Evolutionary conservation across 257 asterid species (phyloP).

Genomic region (Hygrophila difformis): DNA sequence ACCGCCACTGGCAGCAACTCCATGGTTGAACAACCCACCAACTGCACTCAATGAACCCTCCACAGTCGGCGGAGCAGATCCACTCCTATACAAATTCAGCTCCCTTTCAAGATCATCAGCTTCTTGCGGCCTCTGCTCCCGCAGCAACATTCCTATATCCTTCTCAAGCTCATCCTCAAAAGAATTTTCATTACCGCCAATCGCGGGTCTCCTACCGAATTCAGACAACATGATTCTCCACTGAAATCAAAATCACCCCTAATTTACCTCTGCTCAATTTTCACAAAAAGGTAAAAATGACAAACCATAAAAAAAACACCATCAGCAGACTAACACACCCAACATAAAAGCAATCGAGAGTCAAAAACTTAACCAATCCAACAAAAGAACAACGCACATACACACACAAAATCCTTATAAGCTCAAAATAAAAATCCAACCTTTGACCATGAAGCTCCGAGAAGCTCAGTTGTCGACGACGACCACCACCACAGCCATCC

Average conservation of each 20-base stretch:
- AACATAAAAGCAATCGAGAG: neutral
- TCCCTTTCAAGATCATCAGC: slow-evolving; percentile 66
- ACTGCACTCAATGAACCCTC: slow-evolving; percentile 72
- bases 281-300: too few relatives aligned
- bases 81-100: slow-evolving; percentile 70
- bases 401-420: slow-evolving; percentile 14
- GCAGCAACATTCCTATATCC: slow-evolving; percentile 54
- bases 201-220: slow-evolving; percentile 49
- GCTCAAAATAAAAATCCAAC: slow-evolving; percentile 18
- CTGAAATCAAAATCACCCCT: neutral
- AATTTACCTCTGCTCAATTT: slow-evolving; percentile 14
- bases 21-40: slow-evolving; percentile 51
- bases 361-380: neutral
- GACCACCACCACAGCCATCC: slow-evolving; percentile 9
- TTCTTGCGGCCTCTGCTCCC: slow-evolving; percentile 50
- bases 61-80: slow-evolving; percentile 83
- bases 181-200: slow-evolving; percentile 46
- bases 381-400: neutral
- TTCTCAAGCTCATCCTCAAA: slow-evolving; percentile 61
- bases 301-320: too few relatives aligned
- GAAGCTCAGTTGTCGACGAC: slow-evolving; percentile 8
- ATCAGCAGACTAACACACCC: slow-evolving; percentile 11
- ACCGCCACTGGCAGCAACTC: slow-evolving; percentile 19
- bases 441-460: slow-evolving; percentile 21
- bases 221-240: slow-evolving; percentile 48